phyloP scores from a whole-genome alignment of 805 yeast species.

The Kodamaea kaohsiungensis region DNA sequence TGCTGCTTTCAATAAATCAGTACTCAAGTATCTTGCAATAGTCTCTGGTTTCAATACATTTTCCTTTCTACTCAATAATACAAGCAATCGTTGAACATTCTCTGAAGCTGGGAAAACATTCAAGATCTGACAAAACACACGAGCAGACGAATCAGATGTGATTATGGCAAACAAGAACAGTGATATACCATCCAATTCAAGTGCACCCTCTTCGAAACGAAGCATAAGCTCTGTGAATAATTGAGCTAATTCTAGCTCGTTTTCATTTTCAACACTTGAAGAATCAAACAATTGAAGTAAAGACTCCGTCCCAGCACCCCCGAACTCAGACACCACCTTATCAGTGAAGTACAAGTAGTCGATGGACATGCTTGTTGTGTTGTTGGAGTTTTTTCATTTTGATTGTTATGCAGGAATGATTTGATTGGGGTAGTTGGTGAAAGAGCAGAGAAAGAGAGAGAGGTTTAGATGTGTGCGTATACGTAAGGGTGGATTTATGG shows the following conservation, averaged over 20 bases:
- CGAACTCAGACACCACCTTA: constrained; percentile 33
- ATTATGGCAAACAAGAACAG: constrained; percentile 29
- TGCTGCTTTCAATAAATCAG: constrained; percentile 27
- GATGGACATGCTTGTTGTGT: not conserved
- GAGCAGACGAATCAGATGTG: constrained; percentile 32
- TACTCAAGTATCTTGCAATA: constrained; percentile 28
- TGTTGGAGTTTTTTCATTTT: not conserved
- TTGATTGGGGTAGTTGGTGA: too few species aligned
- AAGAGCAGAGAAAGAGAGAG: too few species aligned
- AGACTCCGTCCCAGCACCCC: constrained; percentile 31
- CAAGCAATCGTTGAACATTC: constrained; percentile 22
- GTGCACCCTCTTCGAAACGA: constrained; percentile 19
- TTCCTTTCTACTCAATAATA: constrained; percentile 22
- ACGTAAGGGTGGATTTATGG: too few species aligned
- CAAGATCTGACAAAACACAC: constrained; percentile 37
- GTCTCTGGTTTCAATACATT: constrained; percentile 32
- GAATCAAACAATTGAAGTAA: constrained; percentile 30
- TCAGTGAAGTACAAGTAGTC: constrained; percentile 27
- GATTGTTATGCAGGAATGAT: not conserved
- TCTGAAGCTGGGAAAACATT: constrained; percentile 37
- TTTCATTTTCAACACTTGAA: constrained; percentile 12
- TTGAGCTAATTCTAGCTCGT: constrained; percentile 20
- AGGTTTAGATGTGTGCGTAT: too few species aligned
- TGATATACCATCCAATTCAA: constrained; percentile 18
- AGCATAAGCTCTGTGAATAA: constrained; percentile 37